phyloP scores from a whole-genome alignment of 2,329 filamentous ascomycete species.

The Aspergillus pseudoglaucus region DNA sequence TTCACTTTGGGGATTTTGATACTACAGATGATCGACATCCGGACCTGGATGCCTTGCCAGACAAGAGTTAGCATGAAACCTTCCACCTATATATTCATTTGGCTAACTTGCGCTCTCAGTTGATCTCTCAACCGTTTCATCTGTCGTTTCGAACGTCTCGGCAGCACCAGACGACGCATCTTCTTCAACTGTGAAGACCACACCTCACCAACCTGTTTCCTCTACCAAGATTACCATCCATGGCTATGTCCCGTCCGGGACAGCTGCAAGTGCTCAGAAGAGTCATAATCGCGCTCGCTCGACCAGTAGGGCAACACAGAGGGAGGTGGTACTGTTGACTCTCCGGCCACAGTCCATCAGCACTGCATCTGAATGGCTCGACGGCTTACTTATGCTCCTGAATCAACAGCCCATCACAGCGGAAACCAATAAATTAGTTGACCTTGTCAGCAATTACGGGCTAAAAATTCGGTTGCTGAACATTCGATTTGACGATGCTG shows the following conservation, averaged over 20 bases:
- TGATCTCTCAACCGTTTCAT: slow-evolving; percentile 80
- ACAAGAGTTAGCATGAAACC: slow-evolving; percentile 54
- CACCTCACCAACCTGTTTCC: slow-evolving; percentile 26
- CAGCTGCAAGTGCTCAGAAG: slow-evolving; percentile 25
- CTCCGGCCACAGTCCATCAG: slow-evolving; percentile 74
- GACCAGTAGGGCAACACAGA: slow-evolving; percentile 31
- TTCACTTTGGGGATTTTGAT: slow-evolving; percentile 85
- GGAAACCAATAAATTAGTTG: slow-evolving; percentile 85
- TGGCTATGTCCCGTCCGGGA: slow-evolving; percentile 50
- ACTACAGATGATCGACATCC: slow-evolving; percentile 59
- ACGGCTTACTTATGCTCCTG: slow-evolving; percentile 88
- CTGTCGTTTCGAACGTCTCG: slow-evolving; percentile 88
- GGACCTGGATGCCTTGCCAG: slow-evolving; percentile 62
- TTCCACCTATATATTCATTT: background rate
- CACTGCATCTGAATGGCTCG: slow-evolving; percentile 90
- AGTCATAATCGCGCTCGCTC: slow-evolving; percentile 26
- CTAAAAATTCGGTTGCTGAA: slow-evolving; percentile 89
- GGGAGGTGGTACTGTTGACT: slow-evolving; percentile 72
- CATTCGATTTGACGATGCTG: slow-evolving; percentile 76
- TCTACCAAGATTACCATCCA: slow-evolving; percentile 87
- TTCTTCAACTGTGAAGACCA: slow-evolving; percentile 42
- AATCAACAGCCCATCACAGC: slow-evolving; percentile 95
- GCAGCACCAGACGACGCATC: slow-evolving; percentile 50
- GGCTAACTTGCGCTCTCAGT: slow-evolving; percentile 40
- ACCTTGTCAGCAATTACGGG: slow-evolving; percentile 80